Evolutionary conservation across 768 basidiomycete genomes (phyloP).

Genomic region (Boletus barrowsii): DNA sequence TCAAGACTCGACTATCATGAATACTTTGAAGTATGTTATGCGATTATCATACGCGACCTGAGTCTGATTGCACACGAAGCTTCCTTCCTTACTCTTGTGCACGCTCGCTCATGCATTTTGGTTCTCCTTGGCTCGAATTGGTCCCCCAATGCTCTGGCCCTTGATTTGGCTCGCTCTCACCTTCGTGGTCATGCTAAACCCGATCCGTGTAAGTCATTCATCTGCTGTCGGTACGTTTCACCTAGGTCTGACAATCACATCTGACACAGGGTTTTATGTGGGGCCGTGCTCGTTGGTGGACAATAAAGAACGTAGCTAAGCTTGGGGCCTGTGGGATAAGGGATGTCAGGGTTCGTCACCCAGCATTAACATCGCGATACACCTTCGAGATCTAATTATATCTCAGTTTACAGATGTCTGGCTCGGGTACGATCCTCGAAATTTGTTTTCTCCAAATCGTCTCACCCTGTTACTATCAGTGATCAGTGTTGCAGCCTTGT

Average conservation of each 20-base stretch:
- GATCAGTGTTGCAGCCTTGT: slow-evolving; percentile 81
- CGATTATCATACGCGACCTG: neutral
- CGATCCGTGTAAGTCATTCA: slow-evolving; percentile 51
- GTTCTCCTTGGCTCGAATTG: slow-evolving; percentile 73
- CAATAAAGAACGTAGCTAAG: slow-evolving; percentile 58
- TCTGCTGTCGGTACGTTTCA: neutral
- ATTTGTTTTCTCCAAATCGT: neutral
- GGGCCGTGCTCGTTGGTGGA: slow-evolving; percentile 64
- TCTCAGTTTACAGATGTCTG: slow-evolving; percentile 81
- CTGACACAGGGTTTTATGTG: slow-evolving; percentile 45
- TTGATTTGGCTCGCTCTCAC: slow-evolving; percentile 75
- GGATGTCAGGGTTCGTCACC: slow-evolving; percentile 61
- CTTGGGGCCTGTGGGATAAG: slow-evolving; percentile 67
- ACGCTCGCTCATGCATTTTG: slow-evolving; percentile 79
- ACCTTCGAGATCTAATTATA: slow-evolving; percentile 1
- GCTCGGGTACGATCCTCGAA: slow-evolving; percentile 60
- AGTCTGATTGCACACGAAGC: slow-evolving; percentile 37
- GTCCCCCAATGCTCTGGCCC: slow-evolving; percentile 74
- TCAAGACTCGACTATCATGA: slow-evolving; percentile 73
- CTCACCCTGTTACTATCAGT: slow-evolving; percentile 35
- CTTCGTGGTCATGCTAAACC: slow-evolving; percentile 63
- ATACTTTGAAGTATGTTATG: slow-evolving; percentile 58
- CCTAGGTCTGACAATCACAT: neutral
- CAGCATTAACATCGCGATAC: neutral
- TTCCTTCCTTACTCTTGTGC: slow-evolving; percentile 73